Base-by-base conservation (phyloP, 2,329 filamentous ascomycete genomes). In the Aspergillus sp. region DNA sequence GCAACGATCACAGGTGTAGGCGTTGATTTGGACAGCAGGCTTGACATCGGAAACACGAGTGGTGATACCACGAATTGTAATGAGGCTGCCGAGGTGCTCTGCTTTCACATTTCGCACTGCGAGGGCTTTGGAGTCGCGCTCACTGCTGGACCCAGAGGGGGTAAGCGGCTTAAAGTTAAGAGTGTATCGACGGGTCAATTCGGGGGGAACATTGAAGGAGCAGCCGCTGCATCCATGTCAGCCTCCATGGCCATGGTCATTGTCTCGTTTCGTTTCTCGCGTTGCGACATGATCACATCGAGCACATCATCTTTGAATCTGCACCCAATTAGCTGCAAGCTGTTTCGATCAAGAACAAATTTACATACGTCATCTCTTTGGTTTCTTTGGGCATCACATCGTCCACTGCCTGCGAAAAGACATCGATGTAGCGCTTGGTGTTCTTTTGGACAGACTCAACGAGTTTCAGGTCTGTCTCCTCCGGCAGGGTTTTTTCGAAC, bases 1-100 rank as follows among this genome's bases (percentile, higher is more conserved):
- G 61, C 93, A 98, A 49, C 89, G 84, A 67, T 98, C 93, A 70
- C 93, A 98, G 42, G 90, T 93, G 69, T 98, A 98, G 32, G 93
- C 93, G 66, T 95, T 96, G 61, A 98, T 94, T 62, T 91, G 87
- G n/a, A 97, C 88, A 8, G 93, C 83, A 32, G 93, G 93, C 75
- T 98, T 98, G 57, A 98, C 93, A 62, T 98, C 93, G 2, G 93
- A 96, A 1, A 97, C 93, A 61, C 93, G 81, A 1, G 93, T 98
- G 2, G 90, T 85, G 51, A 98, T 98, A 51, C 90, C 91, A 45
- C 93, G 84, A 39, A 98, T 81, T 5, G 93, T 97, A 64, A 98
- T 97, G 50, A 98, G 79, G 57, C 88, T 83, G 38, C 93, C 93
- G 2, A 98, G 78, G 65, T 98, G 88, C 58, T 96, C 90, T 56